Percentiles rank a stretch among this genome's conserved stretches.
Evolutionary conservation across 768 basidiomycete species (phyloP).

Genomic region (Cubamyces lactineus): DNA sequence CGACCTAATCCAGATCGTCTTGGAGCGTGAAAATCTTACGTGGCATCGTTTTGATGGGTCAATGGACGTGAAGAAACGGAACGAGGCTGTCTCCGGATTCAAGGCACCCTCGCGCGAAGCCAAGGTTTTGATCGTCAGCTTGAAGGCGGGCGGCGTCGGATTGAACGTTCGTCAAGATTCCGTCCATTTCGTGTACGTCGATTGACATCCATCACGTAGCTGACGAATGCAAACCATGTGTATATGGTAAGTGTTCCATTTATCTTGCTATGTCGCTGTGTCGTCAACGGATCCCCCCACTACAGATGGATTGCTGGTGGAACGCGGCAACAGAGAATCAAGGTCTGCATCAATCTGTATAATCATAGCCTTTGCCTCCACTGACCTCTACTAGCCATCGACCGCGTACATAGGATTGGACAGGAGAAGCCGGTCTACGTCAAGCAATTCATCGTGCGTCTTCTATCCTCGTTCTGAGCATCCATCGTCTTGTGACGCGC

Average conservation of each 20-base stretch:
- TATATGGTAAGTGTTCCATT: conserved; percentile 63
- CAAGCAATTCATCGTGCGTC: conserved; percentile 78
- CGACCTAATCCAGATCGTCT: conserved; percentile 72
- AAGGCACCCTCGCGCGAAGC: conserved; percentile 67
- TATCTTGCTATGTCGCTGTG: too few relatives aligned
- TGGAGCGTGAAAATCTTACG: conserved; percentile 69
- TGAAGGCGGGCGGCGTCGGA: conserved; percentile 93
- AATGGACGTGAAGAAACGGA: conserved; percentile 85
- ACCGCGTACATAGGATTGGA: conserved; percentile 84
- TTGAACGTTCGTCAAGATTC: conserved; percentile 60
- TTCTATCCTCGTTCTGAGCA: background rate
- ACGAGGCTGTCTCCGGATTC: conserved; percentile 77
- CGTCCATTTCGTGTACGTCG: background rate
- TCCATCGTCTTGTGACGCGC: background rate
- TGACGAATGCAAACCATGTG: conserved; percentile 82
- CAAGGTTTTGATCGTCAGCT: conserved; percentile 74
- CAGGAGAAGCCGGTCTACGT: conserved; percentile 84
- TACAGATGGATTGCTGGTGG: conserved; percentile 93
- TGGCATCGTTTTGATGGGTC: conserved; percentile 90
- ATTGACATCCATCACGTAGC: conserved; percentile 38
- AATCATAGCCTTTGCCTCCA: background rate
- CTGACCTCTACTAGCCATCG: conserved; percentile 57
- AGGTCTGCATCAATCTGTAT: conserved; percentile 42
- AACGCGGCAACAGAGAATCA: conserved; percentile 83
- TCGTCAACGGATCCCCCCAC: too few relatives aligned